phyloP scores from a whole-genome alignment of 148 eudicot species.

The Vaccinium corymbosum region DNA sequence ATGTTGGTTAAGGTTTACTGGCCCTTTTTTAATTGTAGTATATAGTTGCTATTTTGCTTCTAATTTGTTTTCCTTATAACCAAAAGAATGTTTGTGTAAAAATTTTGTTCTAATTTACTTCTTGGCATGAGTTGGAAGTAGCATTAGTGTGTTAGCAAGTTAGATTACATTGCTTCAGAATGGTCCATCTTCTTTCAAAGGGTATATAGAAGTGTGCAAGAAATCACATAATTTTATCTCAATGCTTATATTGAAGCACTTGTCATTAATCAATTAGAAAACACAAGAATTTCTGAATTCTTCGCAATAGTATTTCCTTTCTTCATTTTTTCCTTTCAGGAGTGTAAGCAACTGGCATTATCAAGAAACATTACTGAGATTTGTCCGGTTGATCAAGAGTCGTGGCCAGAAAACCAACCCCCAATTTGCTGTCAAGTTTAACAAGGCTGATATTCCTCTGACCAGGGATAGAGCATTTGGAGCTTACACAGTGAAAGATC shows the following conservation, averaged over 20 bases:
- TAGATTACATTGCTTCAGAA: conserved; percentile 32
- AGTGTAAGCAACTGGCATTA: conserved; percentile 91
- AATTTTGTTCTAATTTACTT: too few relatives aligned
- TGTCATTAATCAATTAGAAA: background rate
- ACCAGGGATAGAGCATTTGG: conserved; percentile 69
- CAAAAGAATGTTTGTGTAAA: too few relatives aligned
- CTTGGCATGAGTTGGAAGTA: too few relatives aligned
- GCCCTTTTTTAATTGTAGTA: too few relatives aligned
- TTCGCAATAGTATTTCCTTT: background rate
- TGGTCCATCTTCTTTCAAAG: conserved; percentile 79
- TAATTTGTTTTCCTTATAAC: too few relatives aligned
- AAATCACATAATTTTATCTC: background rate
- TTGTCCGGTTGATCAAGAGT: conserved; percentile 71
- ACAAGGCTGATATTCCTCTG: conserved; percentile 69
- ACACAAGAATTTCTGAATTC: background rate
- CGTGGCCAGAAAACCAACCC: conserved; percentile 85
- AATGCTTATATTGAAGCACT: background rate
- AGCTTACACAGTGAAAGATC: conserved; percentile 45
- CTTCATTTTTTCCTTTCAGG: conserved; percentile 38
- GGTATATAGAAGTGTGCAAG: conserved; percentile 60
- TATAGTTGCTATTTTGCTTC: too few relatives aligned
- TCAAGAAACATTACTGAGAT: conserved; percentile 77
- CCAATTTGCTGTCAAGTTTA: conserved; percentile 72
- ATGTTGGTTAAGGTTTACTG: too few relatives aligned
- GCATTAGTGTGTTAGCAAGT: too few relatives aligned